These are phyloP conservation scores for Paecilomyces fulvus DNA, from an alignment of 2,329 filamentous ascomycete genomes.

Conservation along the genomic window DNA sequence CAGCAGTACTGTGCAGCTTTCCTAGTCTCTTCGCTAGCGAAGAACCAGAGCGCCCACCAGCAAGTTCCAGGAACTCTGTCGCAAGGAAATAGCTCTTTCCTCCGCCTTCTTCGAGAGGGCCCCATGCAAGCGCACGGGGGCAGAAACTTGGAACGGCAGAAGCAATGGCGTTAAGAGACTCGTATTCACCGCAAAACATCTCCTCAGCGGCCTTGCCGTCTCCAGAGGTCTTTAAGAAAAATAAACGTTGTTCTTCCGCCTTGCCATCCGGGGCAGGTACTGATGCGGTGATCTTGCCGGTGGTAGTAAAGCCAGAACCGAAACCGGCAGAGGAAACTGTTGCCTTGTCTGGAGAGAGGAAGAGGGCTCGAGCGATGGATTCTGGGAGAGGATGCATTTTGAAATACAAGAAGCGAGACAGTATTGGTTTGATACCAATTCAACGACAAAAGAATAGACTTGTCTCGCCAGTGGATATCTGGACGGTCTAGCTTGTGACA, in stretches of 20 bases:
- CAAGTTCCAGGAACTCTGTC: slow-evolving; percentile 72
- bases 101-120: slow-evolving; percentile 43
- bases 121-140: slow-evolving; percentile 66
- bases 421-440: too few species aligned
- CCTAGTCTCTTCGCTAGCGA: slow-evolving; percentile 70
- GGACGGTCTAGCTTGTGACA: background rate
- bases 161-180: slow-evolving; percentile 75
- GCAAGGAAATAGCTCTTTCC: slow-evolving; percentile 45
- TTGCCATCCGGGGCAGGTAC: slow-evolving; percentile 13
- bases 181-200: slow-evolving; percentile 60
- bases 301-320: slow-evolving; percentile 38
- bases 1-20: slow-evolving; percentile 66
- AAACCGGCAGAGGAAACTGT: slow-evolving; percentile 29
- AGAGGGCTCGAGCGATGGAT: slow-evolving; percentile 31
- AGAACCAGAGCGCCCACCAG: slow-evolving; percentile 35
- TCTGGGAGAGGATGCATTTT: slow-evolving; percentile 22
- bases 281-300: slow-evolving; percentile 30
- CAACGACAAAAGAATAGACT: background rate
- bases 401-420: background rate
- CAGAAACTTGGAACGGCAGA: slow-evolving; percentile 63
- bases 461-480: background rate
- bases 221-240: slow-evolving; percentile 34
- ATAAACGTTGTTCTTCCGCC: slow-evolving; percentile 19
- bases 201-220: slow-evolving; percentile 25
- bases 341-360: slow-evolving; percentile 24